These are phyloP conservation scores for Boletus sp. DNA, from an alignment of 768 basidiomycete genomes.

Conservation along the genomic window DNA sequence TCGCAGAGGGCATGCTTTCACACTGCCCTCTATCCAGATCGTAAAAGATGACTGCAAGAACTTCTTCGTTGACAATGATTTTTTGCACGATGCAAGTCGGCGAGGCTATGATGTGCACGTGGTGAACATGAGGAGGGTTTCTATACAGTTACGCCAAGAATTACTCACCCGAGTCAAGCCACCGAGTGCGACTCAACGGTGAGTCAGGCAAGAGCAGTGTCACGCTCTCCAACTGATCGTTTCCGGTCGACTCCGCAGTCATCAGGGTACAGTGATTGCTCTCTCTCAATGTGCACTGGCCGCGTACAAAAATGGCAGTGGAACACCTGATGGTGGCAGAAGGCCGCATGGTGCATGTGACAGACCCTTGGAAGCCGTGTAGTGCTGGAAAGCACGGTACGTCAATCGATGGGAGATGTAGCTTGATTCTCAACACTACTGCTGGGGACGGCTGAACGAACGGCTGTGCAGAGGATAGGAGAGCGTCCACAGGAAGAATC, in stretches of 20 bases:
- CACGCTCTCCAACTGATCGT: conserved; percentile 45
- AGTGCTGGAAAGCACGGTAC: conserved; percentile 51
- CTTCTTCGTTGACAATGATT: conserved; percentile 61
- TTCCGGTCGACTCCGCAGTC: conserved; percentile 46
- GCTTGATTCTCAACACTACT: conserved; percentile 53
- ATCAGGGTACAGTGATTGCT: conserved; percentile 37
- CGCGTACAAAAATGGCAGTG: conserved; percentile 57
- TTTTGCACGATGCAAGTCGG: conserved; percentile 67
- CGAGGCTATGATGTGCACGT: conserved; percentile 40
- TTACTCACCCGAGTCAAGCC: conserved; percentile 65
- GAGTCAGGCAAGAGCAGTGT: conserved; percentile 68
- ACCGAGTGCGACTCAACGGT: conserved; percentile 60
- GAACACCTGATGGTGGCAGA: conserved; percentile 55
- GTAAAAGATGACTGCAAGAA: conserved; percentile 64
- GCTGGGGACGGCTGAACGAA: conserved; percentile 38
- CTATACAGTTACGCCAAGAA: conserved; percentile 7
- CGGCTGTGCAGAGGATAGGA: conserved; percentile 40
- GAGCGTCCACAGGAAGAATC: conserved; percentile 55
- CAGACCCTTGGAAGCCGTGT: conserved; percentile 60
- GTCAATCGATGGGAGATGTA: conserved; percentile 57
- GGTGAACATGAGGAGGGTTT: conserved; percentile 27
- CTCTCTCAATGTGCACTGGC: conserved; percentile 53
- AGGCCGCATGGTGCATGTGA: conserved; percentile 57
- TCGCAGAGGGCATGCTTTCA: conserved; percentile 54
- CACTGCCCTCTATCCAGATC: conserved; percentile 60